Percentiles rank a stretch among this genome's conserved stretches.
These are phyloP conservation scores for Martensiomyces pterosporus DNA, from an alignment of 192 early-diverging fungal genomes.

Conservation along the genomic window DNA sequence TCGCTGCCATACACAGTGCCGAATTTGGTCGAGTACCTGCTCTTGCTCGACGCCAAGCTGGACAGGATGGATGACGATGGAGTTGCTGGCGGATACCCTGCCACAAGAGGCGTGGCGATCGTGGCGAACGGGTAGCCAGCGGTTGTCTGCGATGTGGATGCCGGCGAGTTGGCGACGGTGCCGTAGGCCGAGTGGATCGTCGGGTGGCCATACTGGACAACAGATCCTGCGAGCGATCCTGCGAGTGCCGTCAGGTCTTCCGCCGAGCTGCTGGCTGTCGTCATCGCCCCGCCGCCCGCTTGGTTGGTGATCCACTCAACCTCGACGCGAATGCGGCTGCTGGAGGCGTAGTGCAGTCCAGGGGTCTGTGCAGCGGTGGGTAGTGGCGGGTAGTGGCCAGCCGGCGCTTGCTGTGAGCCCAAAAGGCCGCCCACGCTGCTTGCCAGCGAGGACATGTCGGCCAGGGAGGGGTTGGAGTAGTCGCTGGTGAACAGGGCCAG, in stretches of 20 bases:
- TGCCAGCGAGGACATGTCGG: no score
- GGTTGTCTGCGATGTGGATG: not conserved
- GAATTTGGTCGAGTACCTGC: conserved; percentile 14
- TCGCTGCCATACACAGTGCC: conserved; percentile 24
- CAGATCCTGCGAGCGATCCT: no score
- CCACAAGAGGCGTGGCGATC: conserved; percentile 13
- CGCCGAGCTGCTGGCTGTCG: conserved; percentile 13
- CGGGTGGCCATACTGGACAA: no score
- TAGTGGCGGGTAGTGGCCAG: not conserved
- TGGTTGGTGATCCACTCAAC: conserved; percentile 39
- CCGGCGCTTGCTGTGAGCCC: no score
- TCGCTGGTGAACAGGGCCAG: not conserved
- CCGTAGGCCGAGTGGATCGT: not conserved
- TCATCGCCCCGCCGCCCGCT: conserved; percentile 1
- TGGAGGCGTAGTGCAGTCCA: no score
- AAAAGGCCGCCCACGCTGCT: no score
- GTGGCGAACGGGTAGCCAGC: no score
- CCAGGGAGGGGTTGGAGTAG: no score
- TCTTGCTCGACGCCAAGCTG: conserved; percentile 6
- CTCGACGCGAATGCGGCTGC: conserved; percentile 35
- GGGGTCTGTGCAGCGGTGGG: no score
- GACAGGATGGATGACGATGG: no score
- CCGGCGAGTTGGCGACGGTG: conserved; percentile 29
- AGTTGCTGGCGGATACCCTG: conserved; percentile 22
- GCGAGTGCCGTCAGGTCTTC: conserved; percentile 15